A percentile compares a stretch with the other conserved stretches of the same genome.
Evolutionary conservation across 179 eudicot species (phyloP).

Genomic region (Beta lomatogona): DNA sequence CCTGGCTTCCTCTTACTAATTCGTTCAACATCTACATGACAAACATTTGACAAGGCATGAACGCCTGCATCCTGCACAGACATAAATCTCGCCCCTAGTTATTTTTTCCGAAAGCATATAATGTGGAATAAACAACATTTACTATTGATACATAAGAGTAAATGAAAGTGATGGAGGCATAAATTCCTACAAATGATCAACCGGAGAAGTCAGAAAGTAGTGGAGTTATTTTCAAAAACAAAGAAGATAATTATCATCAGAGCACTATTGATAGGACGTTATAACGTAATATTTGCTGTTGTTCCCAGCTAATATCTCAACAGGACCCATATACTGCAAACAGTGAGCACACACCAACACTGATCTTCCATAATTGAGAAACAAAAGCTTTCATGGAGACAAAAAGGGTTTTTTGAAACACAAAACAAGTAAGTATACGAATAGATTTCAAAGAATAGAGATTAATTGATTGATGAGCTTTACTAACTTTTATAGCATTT

Average conservation of each 20-base stretch:
- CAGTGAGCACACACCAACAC: background rate
- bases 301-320: background rate
- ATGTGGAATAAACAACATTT: background rate
- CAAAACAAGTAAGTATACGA: no score
- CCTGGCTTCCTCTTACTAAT: slow-evolving; percentile 95
- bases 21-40: slow-evolving; percentile 94
- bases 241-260: background rate
- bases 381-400: background rate
- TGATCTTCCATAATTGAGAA: background rate
- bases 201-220: background rate
- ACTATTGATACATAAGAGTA: background rate
- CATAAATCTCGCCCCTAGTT: background rate
- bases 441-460: no score
- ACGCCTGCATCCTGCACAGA: slow-evolving; percentile 90
- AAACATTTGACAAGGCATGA: slow-evolving; percentile 95
- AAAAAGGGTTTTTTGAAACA: background rate
- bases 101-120: background rate
- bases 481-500: background rate
- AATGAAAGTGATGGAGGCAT: background rate
- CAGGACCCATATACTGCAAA: background rate
- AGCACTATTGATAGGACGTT: background rate
- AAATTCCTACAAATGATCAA: background rate
- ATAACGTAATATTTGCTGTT: background rate
- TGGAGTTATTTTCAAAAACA: background rate
- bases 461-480: background rate